Evolutionary conservation across 1,284 basidiomycete genomes (phyloP).

Genomic region (Fomes fomentarius): DNA sequence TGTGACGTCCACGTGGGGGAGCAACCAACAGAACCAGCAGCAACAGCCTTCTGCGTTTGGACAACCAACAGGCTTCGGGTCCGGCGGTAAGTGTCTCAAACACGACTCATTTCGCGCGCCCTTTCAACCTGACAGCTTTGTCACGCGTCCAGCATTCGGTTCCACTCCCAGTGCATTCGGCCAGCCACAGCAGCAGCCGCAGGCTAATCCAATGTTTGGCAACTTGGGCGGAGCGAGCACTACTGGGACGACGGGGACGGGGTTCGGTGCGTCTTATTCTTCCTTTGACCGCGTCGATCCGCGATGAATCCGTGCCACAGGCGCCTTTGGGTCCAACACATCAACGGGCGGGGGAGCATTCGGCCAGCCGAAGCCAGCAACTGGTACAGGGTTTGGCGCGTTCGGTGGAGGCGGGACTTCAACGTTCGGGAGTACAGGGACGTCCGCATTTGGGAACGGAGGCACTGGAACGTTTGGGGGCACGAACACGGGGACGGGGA

Average conservation of each 20-base stretch:
- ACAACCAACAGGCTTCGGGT: slow-evolving; percentile 51
- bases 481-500: slow-evolving; percentile 16
- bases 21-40: slow-evolving; percentile 48
- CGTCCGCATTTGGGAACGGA: slow-evolving; percentile 52
- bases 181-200: slow-evolving; percentile 56
- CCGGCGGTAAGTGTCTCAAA: slow-evolving; percentile 42
- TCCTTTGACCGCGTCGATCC: background rate
- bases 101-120: slow-evolving; percentile 34
- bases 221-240: slow-evolving; percentile 47
- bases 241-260: slow-evolving; percentile 42
- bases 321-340: slow-evolving; percentile 55
- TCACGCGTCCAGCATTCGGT: slow-evolving; percentile 44
- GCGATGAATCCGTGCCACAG: slow-evolving; percentile 29
- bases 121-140: slow-evolving; percentile 30
- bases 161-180: slow-evolving; percentile 47
- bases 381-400: slow-evolving; percentile 73
- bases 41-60: slow-evolving; percentile 47
- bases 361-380: slow-evolving; percentile 63
- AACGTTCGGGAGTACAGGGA: slow-evolving; percentile 40
- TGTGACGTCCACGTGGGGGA: slow-evolving; percentile 65
- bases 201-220: slow-evolving; percentile 82
- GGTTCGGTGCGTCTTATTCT: slow-evolving; percentile 59
- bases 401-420: slow-evolving; percentile 55
- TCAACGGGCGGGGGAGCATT: slow-evolving; percentile 53
- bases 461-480: slow-evolving; percentile 34